Conservation (phyloP, 1,284 basidiomycete species). For the Austroboletus novae-zelandiae region DNA sequence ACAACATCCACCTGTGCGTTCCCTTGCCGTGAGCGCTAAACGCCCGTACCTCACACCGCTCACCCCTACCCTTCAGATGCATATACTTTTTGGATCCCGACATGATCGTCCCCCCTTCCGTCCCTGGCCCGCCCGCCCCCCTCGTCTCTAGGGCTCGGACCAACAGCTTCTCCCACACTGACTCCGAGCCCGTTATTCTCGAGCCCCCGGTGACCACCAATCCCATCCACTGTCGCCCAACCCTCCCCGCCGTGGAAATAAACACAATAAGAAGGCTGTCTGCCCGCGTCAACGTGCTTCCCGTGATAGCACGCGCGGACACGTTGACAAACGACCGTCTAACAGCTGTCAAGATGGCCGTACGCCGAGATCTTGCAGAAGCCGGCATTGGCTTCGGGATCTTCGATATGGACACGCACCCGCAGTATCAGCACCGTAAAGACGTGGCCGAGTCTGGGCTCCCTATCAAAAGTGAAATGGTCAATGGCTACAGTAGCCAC, state of each 20-base stretch:
- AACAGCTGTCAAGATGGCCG: conserved; percentile 69
- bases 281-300: conserved; percentile 91
- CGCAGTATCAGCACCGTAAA: conserved; percentile 46
- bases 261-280: conserved; percentile 88
- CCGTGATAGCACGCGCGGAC: conserved; percentile 91
- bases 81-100: conserved; percentile 81
- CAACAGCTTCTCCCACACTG: conserved; percentile 66
- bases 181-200: conserved; percentile 71
- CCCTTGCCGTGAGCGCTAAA: conserved; percentile 22
- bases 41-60: conserved; percentile 19
- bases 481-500: conserved; percentile 48
- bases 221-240: conserved; percentile 60
- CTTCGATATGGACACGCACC: conserved; percentile 65
- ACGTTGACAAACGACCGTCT: conserved; percentile 87
- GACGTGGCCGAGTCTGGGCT: conserved; percentile 39
- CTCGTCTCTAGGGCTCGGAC: conserved; percentile 61
- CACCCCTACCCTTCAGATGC: conserved; percentile 47
- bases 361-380: conserved; percentile 72
- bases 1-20: conserved; percentile 77
- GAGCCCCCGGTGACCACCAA: conserved; percentile 74
- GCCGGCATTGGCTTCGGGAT: conserved; percentile 84
- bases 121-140: conserved; percentile 59
- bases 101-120: conserved; percentile 64
- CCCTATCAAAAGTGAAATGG: conserved; percentile 41
- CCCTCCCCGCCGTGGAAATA: conserved; percentile 77